These are phyloP conservation scores for Neurospora pannonica DNA, from an alignment of 495 filamentous ascomycete species.

Conservation along the genomic window DNA sequence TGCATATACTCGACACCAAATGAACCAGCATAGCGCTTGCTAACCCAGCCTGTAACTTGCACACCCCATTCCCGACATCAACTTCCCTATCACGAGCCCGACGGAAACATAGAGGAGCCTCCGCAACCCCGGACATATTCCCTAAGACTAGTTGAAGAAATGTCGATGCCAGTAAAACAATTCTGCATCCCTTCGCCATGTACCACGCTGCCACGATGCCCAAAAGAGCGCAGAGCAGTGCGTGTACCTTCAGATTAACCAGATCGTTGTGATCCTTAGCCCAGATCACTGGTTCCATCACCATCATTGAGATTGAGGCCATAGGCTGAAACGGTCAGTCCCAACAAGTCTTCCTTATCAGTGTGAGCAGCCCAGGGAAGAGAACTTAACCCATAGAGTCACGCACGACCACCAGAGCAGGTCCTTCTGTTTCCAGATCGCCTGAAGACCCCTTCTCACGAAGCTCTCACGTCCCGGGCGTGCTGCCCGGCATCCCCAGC, in stretches of 20 bases:
- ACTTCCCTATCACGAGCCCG: neutral
- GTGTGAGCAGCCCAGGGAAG: neutral
- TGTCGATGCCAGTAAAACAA: neutral
- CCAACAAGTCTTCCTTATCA: neutral
- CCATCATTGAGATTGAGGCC: neutral
- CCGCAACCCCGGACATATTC: neutral
- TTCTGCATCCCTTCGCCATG: neutral
- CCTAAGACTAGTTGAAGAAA: neutral
- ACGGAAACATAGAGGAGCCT: neutral
- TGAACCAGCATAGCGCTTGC: neutral
- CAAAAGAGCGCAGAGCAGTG: neutral
- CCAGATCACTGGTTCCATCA: neutral
- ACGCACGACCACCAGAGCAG: neutral
- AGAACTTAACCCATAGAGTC: neutral
- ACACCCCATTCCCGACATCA: neutral
- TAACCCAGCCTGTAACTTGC: neutral
- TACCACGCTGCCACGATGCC: neutral
- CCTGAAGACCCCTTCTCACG: neutral
- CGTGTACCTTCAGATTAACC: neutral
- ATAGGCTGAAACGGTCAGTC: neutral
- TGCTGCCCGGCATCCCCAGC: neutral
- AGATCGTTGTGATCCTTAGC: neutral
- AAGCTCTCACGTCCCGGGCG: neutral
- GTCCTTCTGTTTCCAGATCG: neutral
- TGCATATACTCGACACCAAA: neutral